Conservation (phyloP, 164 flowering plant species). For the Annona cherimola region DNA sequence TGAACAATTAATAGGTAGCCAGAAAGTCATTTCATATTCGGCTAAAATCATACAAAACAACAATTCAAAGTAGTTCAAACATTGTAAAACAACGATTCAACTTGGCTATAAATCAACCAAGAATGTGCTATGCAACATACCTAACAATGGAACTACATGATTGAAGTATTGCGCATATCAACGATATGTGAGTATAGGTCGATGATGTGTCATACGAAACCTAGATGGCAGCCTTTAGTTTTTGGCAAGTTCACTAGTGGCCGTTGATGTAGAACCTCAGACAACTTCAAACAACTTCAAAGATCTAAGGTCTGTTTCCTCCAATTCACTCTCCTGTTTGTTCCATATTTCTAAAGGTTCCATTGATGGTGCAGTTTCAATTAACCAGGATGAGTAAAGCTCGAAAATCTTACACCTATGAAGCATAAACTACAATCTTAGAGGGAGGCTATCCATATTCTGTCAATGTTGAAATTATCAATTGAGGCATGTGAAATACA, state of each 20-base stretch:
- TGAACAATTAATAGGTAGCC: too few species aligned
- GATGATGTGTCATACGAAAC: slow-evolving; percentile 43
- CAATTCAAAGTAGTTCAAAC: too few species aligned
- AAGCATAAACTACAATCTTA: not conserved
- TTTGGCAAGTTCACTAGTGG: slow-evolving; percentile 87
- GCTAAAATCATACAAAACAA: too few species aligned
- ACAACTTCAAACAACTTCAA: slow-evolving; percentile 33
- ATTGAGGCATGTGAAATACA: slow-evolving; percentile 5
- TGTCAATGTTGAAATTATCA: not conserved
- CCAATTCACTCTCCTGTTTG: slow-evolving; percentile 63
- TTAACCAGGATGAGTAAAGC: slow-evolving; percentile 93
- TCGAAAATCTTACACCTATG: slow-evolving; percentile 86
- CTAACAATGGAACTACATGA: too few species aligned
- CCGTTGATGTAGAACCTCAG: slow-evolving; percentile 78
- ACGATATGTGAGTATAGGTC: too few species aligned
- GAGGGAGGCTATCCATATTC: not conserved
- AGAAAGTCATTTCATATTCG: too few species aligned
- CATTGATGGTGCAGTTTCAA: slow-evolving; percentile 94
- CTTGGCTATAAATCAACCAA: too few species aligned
- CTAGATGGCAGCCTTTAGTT: slow-evolving; percentile 71
- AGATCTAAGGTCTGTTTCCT: slow-evolving; percentile 63
- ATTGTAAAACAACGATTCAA: too few species aligned
- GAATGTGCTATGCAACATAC: too few species aligned
- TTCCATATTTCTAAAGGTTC: slow-evolving; percentile 88
- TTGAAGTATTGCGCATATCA: too few species aligned